Percentiles rank a stretch among this genome's conserved stretches.
These are phyloP conservation scores for Globisporangium uncinulatum DNA, from an alignment of 352 stramenopile species.

Conservation along the genomic window DNA sequence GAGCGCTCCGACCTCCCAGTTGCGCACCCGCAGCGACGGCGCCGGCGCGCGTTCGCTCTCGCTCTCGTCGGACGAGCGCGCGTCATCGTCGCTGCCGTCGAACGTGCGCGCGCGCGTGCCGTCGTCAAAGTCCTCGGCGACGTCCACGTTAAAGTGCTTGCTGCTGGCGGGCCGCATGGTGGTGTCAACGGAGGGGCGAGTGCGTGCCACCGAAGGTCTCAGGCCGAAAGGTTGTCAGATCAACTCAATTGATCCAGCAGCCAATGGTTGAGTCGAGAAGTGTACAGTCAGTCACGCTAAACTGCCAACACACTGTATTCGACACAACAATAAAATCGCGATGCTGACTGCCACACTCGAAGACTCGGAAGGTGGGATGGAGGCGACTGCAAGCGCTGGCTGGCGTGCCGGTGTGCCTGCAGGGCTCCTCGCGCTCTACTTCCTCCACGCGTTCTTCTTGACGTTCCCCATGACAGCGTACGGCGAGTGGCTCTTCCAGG, in stretches of 20 bases:
- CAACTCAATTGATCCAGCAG: too few species aligned
- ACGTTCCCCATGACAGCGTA: conserved; percentile 81
- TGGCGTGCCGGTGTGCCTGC: conserved; percentile 38
- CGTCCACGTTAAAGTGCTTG: conserved; percentile 73
- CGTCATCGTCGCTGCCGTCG: conserved; percentile 14
- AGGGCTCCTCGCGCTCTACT: conserved; percentile 69
- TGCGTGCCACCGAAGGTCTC: too few species aligned
- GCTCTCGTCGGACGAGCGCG: conserved; percentile 11
- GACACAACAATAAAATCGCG: too few species aligned
- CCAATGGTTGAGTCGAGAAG: too few species aligned
- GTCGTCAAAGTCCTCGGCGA: conserved; percentile 80
- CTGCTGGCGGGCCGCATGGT: background rate
- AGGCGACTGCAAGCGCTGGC: conserved; percentile 4
- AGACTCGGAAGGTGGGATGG: background rate
- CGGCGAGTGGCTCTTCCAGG: conserved; percentile 65
- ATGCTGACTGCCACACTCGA: background rate
- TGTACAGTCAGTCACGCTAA: too few species aligned
- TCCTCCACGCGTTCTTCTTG: conserved; percentile 69
- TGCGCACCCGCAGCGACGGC: conserved; percentile 68
- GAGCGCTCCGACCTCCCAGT: conserved; percentile 53
- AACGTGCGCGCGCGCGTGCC: conserved; percentile 53
- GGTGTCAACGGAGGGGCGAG: too few species aligned
- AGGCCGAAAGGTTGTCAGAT: too few species aligned
- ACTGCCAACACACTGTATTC: too few species aligned
- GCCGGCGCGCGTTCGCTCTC: conserved; percentile 36